Conservation (phyloP, 2,329 filamentous ascomycete species). For the Colletotrichum noveboracense region DNA sequence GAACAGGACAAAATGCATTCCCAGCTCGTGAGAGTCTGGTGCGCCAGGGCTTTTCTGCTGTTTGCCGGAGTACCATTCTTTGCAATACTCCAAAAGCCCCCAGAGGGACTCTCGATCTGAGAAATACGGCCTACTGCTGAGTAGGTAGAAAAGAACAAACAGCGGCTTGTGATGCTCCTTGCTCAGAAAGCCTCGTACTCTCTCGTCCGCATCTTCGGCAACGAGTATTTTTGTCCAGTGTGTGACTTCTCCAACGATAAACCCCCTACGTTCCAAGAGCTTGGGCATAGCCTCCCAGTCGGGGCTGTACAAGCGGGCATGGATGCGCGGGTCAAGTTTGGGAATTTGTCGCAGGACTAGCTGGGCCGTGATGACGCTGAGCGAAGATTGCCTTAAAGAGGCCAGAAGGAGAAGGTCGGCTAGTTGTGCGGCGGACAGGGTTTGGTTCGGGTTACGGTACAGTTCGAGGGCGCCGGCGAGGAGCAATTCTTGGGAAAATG, state of each 20-base stretch:
- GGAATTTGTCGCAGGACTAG: not conserved
- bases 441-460: not conserved
- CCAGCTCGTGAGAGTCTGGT: not conserved
- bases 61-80: not conserved
- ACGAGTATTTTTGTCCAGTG: slow-evolving; percentile 11
- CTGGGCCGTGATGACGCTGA: slow-evolving; percentile 10
- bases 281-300: not conserved
- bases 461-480: not conserved
- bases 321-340: not conserved
- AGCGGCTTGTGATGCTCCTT: slow-evolving; percentile 1
- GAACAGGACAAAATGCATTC: not conserved
- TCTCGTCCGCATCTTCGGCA: not conserved
- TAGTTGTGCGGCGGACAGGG: not conserved
- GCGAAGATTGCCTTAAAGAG: not conserved
- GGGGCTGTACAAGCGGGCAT: not conserved
- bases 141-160: slow-evolving; percentile 15
- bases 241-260: not conserved
- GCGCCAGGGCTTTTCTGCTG: not conserved
- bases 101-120: not conserved
- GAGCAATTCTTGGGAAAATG: not conserved
- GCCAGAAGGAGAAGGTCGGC: not conserved
- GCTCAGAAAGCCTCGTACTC: slow-evolving; percentile 1
- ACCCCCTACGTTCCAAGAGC: not conserved
- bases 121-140: not conserved
- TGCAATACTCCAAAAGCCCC: slow-evolving; percentile 10